Percentiles rank a stretch among this genome's conserved stretches.
These are phyloP conservation scores for Hirsutella minnesotensis DNA, from an alignment of 2,329 filamentous ascomycete genomes.

Conservation along the genomic window DNA sequence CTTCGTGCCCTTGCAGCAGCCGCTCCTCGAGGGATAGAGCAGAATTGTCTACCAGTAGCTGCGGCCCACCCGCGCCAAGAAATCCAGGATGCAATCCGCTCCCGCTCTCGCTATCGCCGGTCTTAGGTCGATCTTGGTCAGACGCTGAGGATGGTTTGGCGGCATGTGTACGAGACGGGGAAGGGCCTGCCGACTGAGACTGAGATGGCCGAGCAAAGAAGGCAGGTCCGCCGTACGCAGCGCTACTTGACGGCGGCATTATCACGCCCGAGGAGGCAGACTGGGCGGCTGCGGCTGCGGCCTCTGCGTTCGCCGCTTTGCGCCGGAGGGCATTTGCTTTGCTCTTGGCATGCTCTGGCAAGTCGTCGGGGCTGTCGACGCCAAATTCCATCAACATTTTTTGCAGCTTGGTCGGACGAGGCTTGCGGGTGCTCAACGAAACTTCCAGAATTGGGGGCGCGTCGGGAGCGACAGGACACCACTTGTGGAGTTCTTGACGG, in stretches of 20 bases:
- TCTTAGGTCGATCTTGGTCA: conserved; percentile 16
- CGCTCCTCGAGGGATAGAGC: conserved; percentile 36
- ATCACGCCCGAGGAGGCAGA: conserved; percentile 7
- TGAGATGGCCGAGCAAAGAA: conserved; percentile 13
- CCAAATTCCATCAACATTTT: conserved; percentile 85
- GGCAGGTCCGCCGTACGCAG: conserved; percentile 13
- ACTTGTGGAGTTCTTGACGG: conserved; percentile 88
- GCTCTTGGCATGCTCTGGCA: conserved; percentile 70
- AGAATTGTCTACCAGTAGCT: conserved; percentile 26
- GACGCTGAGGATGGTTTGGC: conserved; percentile 13
- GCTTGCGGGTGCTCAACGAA: conserved; percentile 87
- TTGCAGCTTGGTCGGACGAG: conserved; percentile 90
- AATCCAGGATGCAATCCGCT: conserved; percentile 29
- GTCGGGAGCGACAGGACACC: conserved; percentile 78
- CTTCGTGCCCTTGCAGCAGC: conserved; percentile 34
- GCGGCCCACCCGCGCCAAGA: conserved; percentile 29
- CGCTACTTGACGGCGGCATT: conserved; percentile 9
- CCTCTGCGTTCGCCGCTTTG: conserved; percentile 52
- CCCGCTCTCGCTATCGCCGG: conserved; percentile 28
- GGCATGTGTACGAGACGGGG: conserved; percentile 16
- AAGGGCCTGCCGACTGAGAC: conserved; percentile 6
- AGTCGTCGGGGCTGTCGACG: conserved; percentile 79
- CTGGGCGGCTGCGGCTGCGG: conserved; percentile 26
- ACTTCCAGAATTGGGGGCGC: conserved; percentile 76
- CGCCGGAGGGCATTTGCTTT: conserved; percentile 65